Base-by-base conservation (phyloP, 129 eudicot genomes). In the Tagetes patula region DNA sequence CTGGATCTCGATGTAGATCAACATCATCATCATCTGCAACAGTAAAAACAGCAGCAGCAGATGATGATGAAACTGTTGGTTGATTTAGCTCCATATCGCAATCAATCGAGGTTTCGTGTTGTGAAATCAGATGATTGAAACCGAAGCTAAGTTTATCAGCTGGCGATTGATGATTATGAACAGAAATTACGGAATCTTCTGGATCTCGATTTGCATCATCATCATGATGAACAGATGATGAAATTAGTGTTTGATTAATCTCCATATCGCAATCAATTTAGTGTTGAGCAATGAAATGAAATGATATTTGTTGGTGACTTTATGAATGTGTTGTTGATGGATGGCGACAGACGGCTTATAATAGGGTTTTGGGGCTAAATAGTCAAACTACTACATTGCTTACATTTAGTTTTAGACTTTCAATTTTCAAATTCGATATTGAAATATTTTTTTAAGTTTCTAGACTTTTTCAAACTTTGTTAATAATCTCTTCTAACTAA, bases 1-100 rank as follows among this genome's bases (percentile, higher is more conserved):
- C 10, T 6, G 81, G 75, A 59, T 77, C 63, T 38, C 33, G 65
- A 65, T 50, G 41, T 11, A 11, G 46, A 43, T n/a, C 52, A 4
- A 33, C 45, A 49, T 49, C 33, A 45, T 20, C 27, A 20, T 20
- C 27, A 20, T 20, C 27, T 20, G 27, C 27, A 20, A 20, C 27
- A 20, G 27, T 20, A 20, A 20, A 20, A 20, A 20, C 27, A 20
- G 27, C 27, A 20, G 27, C 27, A 20, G 27, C 27, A 20, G 61
- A 6, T n/a, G 58, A 14, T 4, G 65, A 33, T 56, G 12, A 43
- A 64, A 2, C 27, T 8, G 47, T 34, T 2, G 68, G 39, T 36
- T 75, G 53, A 54, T 54, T 36, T 43, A 12, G 12, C 46, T 67
- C 48, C 49, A 55, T 67, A 8, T 42, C 46, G 69, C 3, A 56